Conservation (phyloP, 306 rosid genomes). For the Prinsepia uniflora region DNA sequence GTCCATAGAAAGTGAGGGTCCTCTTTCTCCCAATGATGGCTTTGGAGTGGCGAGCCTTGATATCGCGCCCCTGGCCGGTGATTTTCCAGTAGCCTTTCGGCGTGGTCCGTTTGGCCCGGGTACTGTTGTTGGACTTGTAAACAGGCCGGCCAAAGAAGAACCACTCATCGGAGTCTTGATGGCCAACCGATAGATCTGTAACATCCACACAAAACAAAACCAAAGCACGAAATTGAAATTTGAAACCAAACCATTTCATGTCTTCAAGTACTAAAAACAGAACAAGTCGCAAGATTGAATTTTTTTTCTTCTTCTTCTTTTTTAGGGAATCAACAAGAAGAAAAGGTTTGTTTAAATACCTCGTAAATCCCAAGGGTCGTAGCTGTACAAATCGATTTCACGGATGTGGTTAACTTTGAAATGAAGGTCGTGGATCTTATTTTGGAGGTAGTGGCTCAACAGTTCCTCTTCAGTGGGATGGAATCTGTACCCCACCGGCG, state of each 20-base stretch:
- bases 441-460: constrained; percentile 33
- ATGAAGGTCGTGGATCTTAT: constrained; percentile 15
- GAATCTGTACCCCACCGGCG: constrained; percentile 57
- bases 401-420: constrained; percentile 9
- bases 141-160: constrained; percentile 40
- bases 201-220: not conserved
- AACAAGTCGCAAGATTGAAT: not conserved
- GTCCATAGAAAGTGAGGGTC: constrained; percentile 50
- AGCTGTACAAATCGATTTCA: constrained; percentile 40
- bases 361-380: constrained; percentile 53
- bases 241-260: not conserved
- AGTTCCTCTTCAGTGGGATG: constrained; percentile 68
- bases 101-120: constrained; percentile 38
- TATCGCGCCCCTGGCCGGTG: constrained; percentile 40
- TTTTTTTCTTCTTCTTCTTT: not conserved
- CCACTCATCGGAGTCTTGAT: constrained; percentile 39
- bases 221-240: not conserved
- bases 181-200: constrained; percentile 4
- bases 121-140: constrained; percentile 35
- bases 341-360: constrained; percentile 22
- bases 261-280: not conserved
- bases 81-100: constrained; percentile 49
- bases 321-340: not conserved
- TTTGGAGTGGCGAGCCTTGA: constrained; percentile 28
- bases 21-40: constrained; percentile 45